These are phyloP conservation scores for Cystofilobasidium macerans DNA, from an alignment of 768 basidiomycete species.

Conservation along the genomic window DNA sequence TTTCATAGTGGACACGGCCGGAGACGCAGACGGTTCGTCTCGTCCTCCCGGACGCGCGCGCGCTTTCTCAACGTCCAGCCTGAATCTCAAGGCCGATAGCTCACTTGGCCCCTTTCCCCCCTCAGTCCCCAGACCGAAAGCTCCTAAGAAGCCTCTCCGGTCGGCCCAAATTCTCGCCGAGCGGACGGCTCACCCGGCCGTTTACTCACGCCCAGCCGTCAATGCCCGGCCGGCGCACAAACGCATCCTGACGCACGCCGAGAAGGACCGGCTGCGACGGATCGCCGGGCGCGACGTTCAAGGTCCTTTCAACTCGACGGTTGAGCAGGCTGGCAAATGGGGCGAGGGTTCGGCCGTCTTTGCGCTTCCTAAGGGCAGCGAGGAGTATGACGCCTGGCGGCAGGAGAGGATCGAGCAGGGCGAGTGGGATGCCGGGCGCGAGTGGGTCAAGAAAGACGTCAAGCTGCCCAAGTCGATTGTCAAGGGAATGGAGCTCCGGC, in stretches of 20 bases:
- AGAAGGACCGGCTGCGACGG: slow-evolving; percentile 62
- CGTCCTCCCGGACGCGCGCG: not conserved
- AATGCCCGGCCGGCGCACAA: slow-evolving; percentile 28
- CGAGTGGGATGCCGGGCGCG: slow-evolving; percentile 38
- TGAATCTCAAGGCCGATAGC: not conserved
- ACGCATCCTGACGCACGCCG: slow-evolving; percentile 47
- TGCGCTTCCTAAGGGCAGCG: slow-evolving; percentile 39
- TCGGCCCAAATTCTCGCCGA: slow-evolving; percentile 53
- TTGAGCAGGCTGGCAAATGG: slow-evolving; percentile 43
- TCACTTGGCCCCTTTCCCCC: not conserved
- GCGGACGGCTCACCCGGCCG: slow-evolving; percentile 77
- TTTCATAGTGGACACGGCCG: slow-evolving; percentile 67
- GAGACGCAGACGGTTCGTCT: slow-evolving; percentile 58
- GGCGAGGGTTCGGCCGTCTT: slow-evolving; percentile 40
- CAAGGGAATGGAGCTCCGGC: not conserved
- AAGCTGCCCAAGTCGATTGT: slow-evolving; percentile 9
- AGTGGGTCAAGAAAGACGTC: slow-evolving; percentile 46
- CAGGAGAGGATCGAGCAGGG: slow-evolving; percentile 36
- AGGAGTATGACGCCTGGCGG: slow-evolving; percentile 44
- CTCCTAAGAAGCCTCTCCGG: slow-evolving; percentile 33
- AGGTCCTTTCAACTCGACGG: slow-evolving; percentile 59
- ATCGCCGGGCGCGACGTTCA: slow-evolving; percentile 62
- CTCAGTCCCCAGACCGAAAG: slow-evolving; percentile 4
- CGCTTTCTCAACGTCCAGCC: not conserved
- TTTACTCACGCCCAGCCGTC: slow-evolving; percentile 49